Base-by-base conservation (phyloP, 305 asterid genomes). In the Rubia peregrina region DNA sequence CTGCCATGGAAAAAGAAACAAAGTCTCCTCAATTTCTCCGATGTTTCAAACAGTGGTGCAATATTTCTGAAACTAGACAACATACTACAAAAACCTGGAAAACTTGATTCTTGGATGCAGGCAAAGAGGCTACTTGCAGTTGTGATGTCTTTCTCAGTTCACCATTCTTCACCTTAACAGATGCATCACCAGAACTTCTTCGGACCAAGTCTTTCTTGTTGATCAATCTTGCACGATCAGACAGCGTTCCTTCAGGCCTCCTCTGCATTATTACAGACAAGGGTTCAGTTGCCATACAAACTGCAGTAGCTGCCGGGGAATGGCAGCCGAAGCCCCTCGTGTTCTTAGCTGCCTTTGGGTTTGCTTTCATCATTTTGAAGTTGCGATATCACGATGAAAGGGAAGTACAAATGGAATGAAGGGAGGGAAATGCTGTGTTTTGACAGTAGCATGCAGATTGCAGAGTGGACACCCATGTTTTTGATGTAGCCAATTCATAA, bases 241-340 rank as follows among this genome's bases (percentile, higher is more conserved):
- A 36, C 21, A 69, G n/a, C 36, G 65, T 69, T 19, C 22, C 68
- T 44, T 55, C 60, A 3, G 43, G 76, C 44, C 77, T 59, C 13
- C 68, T 77, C 1, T 83, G 84, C 49, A 76, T 80, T 19, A 79
- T 70, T 17, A 77, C 87, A 14, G 88, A 80, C 59, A 80, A 74
- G 36, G 75, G 73, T 21, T 84, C 88, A 67, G 79, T 81, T 53
- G 82, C 59, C 89, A 79, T 80, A 86, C 93, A 85, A 69, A 83
- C 85, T 42, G 88, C 85, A 38, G 90, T 85, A 4, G 89, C 77
- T 43, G 82, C 72, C 14, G 80, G 71, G 41, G 89, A 75, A 10
- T 80, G 87, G 85, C 95, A 89, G 87, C 80, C 82, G 75, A 89
- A 83, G 0, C 90, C 90, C 83, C 80, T 88, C 89, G 81, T 78